A percentile compares a stretch with the other conserved stretches of the same genome.
Conservation (phyloP, 129 eudicot species). For the Pittosporum tobira region DNA sequence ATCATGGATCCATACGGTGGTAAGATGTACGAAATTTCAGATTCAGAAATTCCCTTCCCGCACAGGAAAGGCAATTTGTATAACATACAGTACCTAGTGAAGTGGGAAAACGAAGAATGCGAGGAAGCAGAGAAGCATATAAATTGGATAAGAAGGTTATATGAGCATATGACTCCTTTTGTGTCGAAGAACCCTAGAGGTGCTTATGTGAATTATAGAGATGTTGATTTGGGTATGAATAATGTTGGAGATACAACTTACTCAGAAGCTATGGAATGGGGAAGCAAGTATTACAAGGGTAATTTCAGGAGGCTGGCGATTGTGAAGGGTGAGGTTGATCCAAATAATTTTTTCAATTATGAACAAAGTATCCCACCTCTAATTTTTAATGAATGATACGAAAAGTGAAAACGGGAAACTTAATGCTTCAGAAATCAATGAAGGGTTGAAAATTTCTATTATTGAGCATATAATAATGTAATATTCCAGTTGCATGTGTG, state of each 20-base stretch:
- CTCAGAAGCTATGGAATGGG: constrained; percentile 19
- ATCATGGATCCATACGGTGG: constrained; percentile 19
- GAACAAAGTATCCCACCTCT: constrained; percentile 15
- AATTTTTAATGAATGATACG: background rate
- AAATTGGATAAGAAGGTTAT: background rate
- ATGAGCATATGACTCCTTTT: background rate
- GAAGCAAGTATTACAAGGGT: constrained; percentile 11
- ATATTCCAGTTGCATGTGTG: too few species aligned
- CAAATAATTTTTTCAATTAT: constrained; percentile 2
- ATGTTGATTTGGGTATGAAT: constrained; percentile 16
- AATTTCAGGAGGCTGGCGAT: constrained; percentile 17
- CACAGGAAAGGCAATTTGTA: constrained; percentile 16
- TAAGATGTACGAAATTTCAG: constrained; percentile 9
- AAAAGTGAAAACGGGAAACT: too few species aligned
- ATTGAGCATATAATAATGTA: too few species aligned
- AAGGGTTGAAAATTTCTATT: too few species aligned
- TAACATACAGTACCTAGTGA: background rate
- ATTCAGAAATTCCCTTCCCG: constrained; percentile 19
- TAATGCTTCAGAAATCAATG: too few species aligned
- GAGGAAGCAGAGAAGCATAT: background rate
- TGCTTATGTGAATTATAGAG: constrained; percentile 6
- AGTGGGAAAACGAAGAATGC: background rate
- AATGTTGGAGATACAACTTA: background rate
- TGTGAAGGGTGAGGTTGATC: constrained; percentile 11
- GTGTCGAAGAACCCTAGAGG: constrained; percentile 3